Base-by-base conservation (phyloP, 1,284 basidiomycete species). In the Tilletia horrida region DNA sequence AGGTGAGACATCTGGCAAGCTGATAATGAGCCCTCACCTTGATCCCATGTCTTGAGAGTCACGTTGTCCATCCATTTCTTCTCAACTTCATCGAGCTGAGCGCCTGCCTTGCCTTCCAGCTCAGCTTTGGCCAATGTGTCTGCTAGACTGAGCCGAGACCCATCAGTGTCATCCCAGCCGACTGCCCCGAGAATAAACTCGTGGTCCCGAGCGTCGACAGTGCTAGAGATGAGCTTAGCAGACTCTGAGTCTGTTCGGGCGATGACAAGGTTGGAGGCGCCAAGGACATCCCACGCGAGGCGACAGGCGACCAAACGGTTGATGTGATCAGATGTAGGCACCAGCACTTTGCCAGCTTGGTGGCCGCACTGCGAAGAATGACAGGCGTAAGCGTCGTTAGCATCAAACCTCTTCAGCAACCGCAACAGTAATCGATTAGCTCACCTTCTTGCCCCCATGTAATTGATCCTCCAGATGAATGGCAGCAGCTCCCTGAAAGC, bases 231-330 rank as follows among this genome's bases (percentile, higher is more conserved):
- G 57, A 95, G 87, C 82, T 88, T 91, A 57, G 88, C 91, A n/a
- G 89, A 90, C 83, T 95, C 92, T 11, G 92, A 90, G 82, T 96
- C 93, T 2, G 93, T 95, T 66, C 93, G 89, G 9, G 92, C 91
- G 72, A 96, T 92, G 69, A 93, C 83, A 50, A 93, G 87, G 87
- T 93, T 93, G 18, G 91, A 90, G 64, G 90, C 89, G 78, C 91
- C 89, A 73, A 95, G 85, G 67, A 95, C 84, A 82, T 95, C 92
- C 73, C 91, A 88, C 82, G 93, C 91, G 85, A 93, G 92, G 31
- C 92, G 89, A 40, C 90, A 85, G 14, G 91, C 87, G 71, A 92
- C 85, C 66, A 95, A 87, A 43, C 93, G 89, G 62, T 90, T 90
- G 71, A 91, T 85, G 78, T 94, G 92, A 25, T 91, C 89, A 11